A percentile compares a stretch with the other conserved stretches of the same genome.
Conservation (phyloP, 768 basidiomycete species). For the Lentinus tigrinus region DNA sequence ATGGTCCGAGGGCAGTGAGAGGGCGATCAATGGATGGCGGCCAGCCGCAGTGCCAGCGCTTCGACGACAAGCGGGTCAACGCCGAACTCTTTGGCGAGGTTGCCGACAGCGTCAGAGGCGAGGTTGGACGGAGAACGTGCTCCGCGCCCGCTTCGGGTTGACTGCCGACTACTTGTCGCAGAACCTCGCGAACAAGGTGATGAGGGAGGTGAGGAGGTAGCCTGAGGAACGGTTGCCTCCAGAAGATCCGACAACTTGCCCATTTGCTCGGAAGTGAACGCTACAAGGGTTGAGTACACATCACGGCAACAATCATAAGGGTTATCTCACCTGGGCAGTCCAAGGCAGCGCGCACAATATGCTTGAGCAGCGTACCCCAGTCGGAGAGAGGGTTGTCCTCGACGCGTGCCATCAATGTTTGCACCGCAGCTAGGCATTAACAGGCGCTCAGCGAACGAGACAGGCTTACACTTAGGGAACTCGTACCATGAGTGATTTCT, state of each 20-base stretch:
- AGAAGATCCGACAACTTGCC: slow-evolving; percentile 46
- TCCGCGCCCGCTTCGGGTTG: slow-evolving; percentile 1
- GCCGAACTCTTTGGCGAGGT: slow-evolving; percentile 76
- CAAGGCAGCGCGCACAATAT: slow-evolving; percentile 45
- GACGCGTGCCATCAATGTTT: slow-evolving; percentile 55
- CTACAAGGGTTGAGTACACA: slow-evolving; percentile 33
- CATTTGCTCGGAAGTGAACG: slow-evolving; percentile 63
- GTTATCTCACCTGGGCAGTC: slow-evolving; percentile 54
- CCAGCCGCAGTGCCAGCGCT: slow-evolving; percentile 62
- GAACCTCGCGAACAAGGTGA: slow-evolving; percentile 10
- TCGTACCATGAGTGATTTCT: slow-evolving; percentile 39
- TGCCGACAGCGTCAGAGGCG: slow-evolving; percentile 36
- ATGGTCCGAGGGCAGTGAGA: neutral
- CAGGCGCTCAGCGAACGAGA: slow-evolving; percentile 3
- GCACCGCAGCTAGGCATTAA: slow-evolving; percentile 47
- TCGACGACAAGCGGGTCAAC: slow-evolving; percentile 66
- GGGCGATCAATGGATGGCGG: slow-evolving; percentile 19
- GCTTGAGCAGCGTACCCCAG: slow-evolving; percentile 43
- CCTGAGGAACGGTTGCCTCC: slow-evolving; percentile 29
- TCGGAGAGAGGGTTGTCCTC: slow-evolving; percentile 33
- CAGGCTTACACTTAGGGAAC: neutral
- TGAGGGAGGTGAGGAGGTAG: slow-evolving; percentile 22
- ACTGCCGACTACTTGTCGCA: slow-evolving; percentile 9
- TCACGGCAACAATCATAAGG: neutral
- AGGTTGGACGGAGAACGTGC: neutral